These are phyloP conservation scores for Brassica rapa DNA, from an alignment of 345 rosid species.

Conservation along the genomic window DNA sequence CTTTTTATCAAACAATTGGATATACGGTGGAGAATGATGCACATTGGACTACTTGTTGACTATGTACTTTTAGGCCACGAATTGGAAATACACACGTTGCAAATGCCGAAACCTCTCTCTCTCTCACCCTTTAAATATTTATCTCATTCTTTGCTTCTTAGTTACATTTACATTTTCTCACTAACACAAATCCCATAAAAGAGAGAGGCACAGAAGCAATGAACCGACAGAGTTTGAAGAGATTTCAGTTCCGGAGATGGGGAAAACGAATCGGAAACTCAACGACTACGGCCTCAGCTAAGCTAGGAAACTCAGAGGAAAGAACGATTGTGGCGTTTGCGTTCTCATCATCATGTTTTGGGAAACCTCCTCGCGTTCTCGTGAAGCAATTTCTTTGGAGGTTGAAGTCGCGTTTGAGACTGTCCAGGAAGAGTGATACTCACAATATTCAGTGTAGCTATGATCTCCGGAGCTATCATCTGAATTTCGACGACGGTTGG, in stretches of 20 bases:
- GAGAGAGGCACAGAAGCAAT: conserved; percentile 16
- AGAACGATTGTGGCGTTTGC: conserved; percentile 37
- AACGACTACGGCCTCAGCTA: conserved; percentile 1
- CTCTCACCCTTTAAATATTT: conserved; percentile 28
- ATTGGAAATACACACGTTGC: conserved; percentile 30
- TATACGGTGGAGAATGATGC: conserved; percentile 20
- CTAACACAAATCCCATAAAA: conserved; percentile 12
- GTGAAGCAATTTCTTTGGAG: conserved; percentile 44
- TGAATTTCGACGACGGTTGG: conserved; percentile 50
- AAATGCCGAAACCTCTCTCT: neutral
- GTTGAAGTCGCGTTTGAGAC: conserved; percentile 44
- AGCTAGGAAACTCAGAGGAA: conserved; percentile 30
- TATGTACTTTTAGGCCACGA: conserved; percentile 29
- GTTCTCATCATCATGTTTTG: conserved; percentile 38
- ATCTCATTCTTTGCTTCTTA: conserved; percentile 33
- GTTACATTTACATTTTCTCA: conserved; percentile 16
- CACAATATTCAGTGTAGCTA: conserved; percentile 43
- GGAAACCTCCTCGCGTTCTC: conserved; percentile 22
- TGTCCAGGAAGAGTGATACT: conserved; percentile 28
- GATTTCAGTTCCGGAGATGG: conserved; percentile 43
- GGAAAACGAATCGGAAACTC: conserved; percentile 42
- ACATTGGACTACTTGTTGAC: conserved; percentile 29
- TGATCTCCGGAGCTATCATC: conserved; percentile 47
- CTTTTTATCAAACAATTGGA: conserved; percentile 3
- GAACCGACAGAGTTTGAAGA: conserved; percentile 44